Conservation (phyloP, 768 basidiomycete genomes). For the Lentinula boryana region DNA sequence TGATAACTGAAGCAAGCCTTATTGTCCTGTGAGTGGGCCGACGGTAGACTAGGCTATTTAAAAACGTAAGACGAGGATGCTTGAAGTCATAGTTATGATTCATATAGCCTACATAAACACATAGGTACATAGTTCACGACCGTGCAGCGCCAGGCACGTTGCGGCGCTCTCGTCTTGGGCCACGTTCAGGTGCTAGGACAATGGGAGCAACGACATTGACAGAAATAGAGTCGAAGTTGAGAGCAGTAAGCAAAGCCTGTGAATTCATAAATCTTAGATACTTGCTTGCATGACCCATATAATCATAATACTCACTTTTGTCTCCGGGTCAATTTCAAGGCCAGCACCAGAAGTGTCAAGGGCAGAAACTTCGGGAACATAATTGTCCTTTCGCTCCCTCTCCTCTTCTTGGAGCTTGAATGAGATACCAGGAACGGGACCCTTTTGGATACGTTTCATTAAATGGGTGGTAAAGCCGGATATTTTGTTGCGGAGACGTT, state of each 20-base stretch:
- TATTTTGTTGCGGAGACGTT: conserved; percentile 99
- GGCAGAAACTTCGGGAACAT: conserved; percentile 96
- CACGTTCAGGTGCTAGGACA: conserved; percentile 62
- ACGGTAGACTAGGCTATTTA: too few relatives aligned
- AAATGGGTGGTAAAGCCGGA: conserved; percentile 99
- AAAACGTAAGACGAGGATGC: too few relatives aligned
- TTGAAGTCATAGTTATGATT: background rate
- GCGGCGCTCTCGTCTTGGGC: conserved; percentile 68
- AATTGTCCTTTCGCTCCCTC: conserved; percentile 98
- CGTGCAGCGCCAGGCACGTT: conserved; percentile 72
- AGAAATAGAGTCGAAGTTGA: conserved; percentile 92
- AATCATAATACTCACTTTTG: conserved; percentile 60
- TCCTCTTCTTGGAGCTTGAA: conserved; percentile 99
- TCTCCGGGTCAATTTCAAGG: conserved; percentile 87
- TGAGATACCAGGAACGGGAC: conserved; percentile 95
- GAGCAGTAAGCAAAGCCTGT: conserved; percentile 79
- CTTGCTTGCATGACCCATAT: background rate
- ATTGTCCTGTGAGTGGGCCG: too few relatives aligned
- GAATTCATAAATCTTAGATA: background rate
- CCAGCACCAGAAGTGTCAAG: conserved; percentile 71
- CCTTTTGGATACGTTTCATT: conserved; percentile 99
- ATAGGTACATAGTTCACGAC: background rate
- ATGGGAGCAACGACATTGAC: conserved; percentile 67
- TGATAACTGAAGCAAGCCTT: too few relatives aligned
- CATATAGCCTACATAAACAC: background rate